Conservation (phyloP, 2,329 filamentous ascomycete species). For the Fusarium protoensiforme region DNA sequence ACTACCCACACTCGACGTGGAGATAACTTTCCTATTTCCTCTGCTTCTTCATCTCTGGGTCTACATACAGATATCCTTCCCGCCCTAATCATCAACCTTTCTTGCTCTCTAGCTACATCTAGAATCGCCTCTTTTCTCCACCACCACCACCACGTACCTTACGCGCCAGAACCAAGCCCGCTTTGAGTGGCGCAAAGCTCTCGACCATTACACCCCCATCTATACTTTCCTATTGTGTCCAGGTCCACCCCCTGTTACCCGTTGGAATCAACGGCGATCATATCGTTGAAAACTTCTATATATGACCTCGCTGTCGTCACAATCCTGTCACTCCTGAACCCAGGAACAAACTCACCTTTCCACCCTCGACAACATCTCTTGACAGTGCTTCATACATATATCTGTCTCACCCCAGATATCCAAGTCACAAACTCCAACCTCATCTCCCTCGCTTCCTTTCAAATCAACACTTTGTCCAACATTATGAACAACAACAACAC, state of each 20-base stretch:
- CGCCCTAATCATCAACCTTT: background rate
- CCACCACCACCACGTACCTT: constrained; percentile 8
- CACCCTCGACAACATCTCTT: background rate
- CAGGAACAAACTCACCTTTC: background rate
- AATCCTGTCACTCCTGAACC: background rate
- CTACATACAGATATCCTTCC: constrained; percentile 30
- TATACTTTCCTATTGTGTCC: constrained; percentile 32
- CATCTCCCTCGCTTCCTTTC: background rate
- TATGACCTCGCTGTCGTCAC: constrained; percentile 10
- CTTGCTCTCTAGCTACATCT: constrained; percentile 13
- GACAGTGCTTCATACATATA: background rate
- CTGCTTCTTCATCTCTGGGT: background rate
- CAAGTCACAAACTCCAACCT: background rate
- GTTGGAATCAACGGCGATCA: constrained; percentile 20
- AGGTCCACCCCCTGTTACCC: constrained; percentile 22
- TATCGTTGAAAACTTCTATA: constrained; percentile 25
- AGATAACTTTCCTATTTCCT: constrained; percentile 4
- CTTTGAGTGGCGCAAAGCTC: constrained; percentile 35
- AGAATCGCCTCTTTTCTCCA: constrained; percentile 6
- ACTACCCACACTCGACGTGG: background rate
- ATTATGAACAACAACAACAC: constrained; percentile 30
- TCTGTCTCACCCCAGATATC: background rate
- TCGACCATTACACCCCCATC: constrained; percentile 20
- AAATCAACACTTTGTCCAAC: background rate
- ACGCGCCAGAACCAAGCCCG: constrained; percentile 16